These are phyloP conservation scores for Cordyceps fumosorosea DNA, from an alignment of 2,329 filamentous ascomycete species.

Conservation along the genomic window DNA sequence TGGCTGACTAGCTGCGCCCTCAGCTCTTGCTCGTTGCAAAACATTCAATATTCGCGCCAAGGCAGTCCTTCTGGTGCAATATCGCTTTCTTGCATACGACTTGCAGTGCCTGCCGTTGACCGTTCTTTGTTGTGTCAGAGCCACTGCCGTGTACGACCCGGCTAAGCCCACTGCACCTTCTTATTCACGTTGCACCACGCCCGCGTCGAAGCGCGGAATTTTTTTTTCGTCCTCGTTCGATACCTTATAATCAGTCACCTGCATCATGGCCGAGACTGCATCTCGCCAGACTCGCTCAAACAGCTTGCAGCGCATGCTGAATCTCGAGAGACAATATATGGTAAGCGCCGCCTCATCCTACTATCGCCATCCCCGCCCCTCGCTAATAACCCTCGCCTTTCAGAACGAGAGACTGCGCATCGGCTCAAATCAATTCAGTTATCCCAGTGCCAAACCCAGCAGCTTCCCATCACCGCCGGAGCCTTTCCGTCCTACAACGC, in stretches of 20 bases:
- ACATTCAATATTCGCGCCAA: neutral
- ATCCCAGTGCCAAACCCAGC: neutral
- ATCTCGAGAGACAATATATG: slow-evolving; percentile 52
- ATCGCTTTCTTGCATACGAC: slow-evolving; percentile 10
- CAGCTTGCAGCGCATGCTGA: slow-evolving; percentile 53
- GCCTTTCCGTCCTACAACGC: neutral
- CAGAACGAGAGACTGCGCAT: slow-evolving; percentile 12
- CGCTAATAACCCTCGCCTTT: neutral
- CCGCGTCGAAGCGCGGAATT: neutral
- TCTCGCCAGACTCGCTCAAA: slow-evolving; percentile 28
- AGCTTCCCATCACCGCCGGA: neutral
- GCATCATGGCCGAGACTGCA: slow-evolving; percentile 6
- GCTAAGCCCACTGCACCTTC: slow-evolving; percentile 3
- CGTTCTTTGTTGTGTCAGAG: slow-evolving; percentile 10
- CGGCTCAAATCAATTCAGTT: neutral
- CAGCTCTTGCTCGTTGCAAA: neutral
- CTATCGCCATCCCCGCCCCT: neutral
- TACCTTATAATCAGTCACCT: neutral
- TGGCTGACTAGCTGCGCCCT: neutral
- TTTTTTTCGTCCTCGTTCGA: neutral
- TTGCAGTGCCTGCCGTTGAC: slow-evolving; percentile 9
- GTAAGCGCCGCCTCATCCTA: slow-evolving; percentile 31
- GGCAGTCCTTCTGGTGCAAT: neutral
- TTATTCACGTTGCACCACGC: slow-evolving; percentile 4
- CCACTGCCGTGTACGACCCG: neutral